These are phyloP conservation scores for Ascochyta lentis DNA, from an alignment of 2,329 filamentous ascomycete species.

Conservation along the genomic window DNA sequence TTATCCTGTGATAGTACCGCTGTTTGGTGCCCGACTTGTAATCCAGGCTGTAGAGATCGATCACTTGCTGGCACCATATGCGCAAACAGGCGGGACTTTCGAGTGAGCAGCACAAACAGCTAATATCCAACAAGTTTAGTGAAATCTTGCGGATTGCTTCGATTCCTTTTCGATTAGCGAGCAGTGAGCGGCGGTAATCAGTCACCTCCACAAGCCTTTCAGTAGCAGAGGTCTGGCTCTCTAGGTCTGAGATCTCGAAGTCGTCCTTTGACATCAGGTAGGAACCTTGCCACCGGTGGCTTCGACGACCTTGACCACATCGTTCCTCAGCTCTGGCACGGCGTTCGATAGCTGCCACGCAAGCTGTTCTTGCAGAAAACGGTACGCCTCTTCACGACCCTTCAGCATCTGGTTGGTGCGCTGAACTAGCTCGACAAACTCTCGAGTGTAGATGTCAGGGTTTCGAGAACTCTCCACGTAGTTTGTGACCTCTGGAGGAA, in stretches of 20 bases:
- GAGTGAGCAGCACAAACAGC: background rate
- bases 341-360: slow-evolving; percentile 64
- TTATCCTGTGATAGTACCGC: background rate
- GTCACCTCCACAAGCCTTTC: no score
- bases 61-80: background rate
- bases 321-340: slow-evolving; percentile 63
- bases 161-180: no score
- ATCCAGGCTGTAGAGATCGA: background rate
- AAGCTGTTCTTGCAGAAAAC: slow-evolving; percentile 64
- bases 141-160: no score
- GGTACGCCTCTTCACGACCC: slow-evolving; percentile 66
- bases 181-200: no score
- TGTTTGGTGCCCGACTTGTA: background rate
- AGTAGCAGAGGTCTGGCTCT: background rate
- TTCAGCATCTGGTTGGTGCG: slow-evolving; percentile 68
- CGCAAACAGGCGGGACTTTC: background rate
- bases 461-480: slow-evolving; percentile 70
- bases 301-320: slow-evolving; percentile 60
- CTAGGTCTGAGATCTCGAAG: background rate
- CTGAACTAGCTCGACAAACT: slow-evolving; percentile 70
- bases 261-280: slow-evolving; percentile 9
- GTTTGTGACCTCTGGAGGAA: slow-evolving; percentile 67
- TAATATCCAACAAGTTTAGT: background rate
- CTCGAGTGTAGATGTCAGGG: slow-evolving; percentile 70
- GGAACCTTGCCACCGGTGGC: slow-evolving; percentile 51